Percentiles rank a stretch among this genome's conserved stretches.
Conservation (phyloP, 1,139 yeast genomes). For the Kazachstania sp. region DNA sequence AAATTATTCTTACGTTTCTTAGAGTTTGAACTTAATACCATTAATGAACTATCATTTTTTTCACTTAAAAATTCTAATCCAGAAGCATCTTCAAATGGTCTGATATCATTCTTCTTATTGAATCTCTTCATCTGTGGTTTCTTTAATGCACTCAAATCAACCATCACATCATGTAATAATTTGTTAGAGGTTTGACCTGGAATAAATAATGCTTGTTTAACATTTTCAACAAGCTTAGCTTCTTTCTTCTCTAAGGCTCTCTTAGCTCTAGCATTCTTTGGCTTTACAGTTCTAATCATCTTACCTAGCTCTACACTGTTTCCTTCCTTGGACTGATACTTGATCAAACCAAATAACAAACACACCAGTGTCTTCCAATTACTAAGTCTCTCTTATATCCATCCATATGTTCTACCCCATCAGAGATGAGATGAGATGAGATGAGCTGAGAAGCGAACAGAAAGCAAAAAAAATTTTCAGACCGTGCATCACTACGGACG, state of each 20-base stretch:
- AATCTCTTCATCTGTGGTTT: constrained; percentile 88
- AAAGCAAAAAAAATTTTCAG: not conserved
- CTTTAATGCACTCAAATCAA: constrained; percentile 82
- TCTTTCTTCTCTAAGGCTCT: constrained; percentile 87
- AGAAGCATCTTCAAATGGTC: constrained; percentile 89
- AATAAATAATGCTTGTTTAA: constrained; percentile 80
- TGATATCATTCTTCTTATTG: constrained; percentile 74
- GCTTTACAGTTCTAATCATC: constrained; percentile 73
- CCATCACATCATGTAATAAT: constrained; percentile 78
- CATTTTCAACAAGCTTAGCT: constrained; percentile 81
- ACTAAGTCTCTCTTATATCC: no score
- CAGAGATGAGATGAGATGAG: no score
- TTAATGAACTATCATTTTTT: constrained; percentile 81
- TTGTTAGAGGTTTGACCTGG: constrained; percentile 83
- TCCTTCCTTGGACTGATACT: no score
- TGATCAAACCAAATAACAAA: no score
- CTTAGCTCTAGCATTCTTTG: constrained; percentile 93
- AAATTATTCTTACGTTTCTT: constrained; percentile 91
- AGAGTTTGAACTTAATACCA: constrained; percentile 75
- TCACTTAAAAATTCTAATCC: constrained; percentile 86
- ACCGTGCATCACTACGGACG: not conserved
- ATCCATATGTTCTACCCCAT: not conserved
- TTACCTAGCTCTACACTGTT: no score
- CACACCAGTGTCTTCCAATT: no score
- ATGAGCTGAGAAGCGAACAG: no score